Percentiles rank a stretch among this genome's conserved stretches.
phyloP scores from a whole-genome alignment of 139 green algal genomes.

The Eudorina sp. region DNA sequence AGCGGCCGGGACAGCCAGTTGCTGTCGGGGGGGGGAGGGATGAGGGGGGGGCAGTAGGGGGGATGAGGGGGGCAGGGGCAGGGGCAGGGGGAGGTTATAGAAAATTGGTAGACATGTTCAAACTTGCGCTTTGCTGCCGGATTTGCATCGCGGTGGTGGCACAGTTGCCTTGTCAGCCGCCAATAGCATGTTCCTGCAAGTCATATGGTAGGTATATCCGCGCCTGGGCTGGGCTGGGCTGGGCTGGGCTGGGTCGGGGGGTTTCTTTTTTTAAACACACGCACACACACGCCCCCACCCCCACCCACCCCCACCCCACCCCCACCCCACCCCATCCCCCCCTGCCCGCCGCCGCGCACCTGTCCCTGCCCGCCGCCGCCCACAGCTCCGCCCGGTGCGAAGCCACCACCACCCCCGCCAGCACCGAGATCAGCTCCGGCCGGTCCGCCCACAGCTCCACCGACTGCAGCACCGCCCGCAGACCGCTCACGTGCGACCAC shows the following conservation, averaged over 20 bases:
- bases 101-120: no score
- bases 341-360: neutral
- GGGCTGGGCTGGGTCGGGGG: no score
- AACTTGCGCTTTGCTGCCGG: no score
- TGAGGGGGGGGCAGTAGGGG: neutral
- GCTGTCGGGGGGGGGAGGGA: neutral
- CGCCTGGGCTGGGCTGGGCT: no score
- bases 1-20: constrained; percentile 37
- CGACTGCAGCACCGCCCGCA: neutral
- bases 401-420: constrained; percentile 18
- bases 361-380: constrained; percentile 29
- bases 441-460: constrained; percentile 41
- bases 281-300: neutral
- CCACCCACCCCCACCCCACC: constrained; percentile 16
- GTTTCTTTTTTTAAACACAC: neutral
- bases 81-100: no score
- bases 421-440: constrained; percentile 14
- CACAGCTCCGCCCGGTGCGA: constrained; percentile 23
- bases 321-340: constrained; percentile 1
- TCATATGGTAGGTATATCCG: no score
- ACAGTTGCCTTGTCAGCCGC: no score
- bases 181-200: no score
- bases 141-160: no score
- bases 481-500: neutral
- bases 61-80: neutral